Evolutionary conservation across 139 green algal genomes (phyloP).

Genomic region (Micromonas pusilla): DNA sequence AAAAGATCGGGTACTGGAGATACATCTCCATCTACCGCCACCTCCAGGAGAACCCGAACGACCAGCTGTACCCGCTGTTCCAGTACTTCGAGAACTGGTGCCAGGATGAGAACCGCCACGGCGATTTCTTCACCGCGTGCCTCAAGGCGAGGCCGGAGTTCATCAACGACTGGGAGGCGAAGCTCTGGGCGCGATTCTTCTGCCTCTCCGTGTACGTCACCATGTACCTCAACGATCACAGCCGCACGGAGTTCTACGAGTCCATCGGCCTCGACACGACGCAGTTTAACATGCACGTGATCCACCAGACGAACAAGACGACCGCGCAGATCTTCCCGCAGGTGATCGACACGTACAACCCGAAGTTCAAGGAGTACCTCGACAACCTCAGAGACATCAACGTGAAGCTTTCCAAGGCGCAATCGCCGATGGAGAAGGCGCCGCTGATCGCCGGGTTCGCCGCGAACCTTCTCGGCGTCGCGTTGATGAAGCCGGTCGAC

Average conservation of each 20-base stretch:
- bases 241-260: slow-evolving; percentile 84
- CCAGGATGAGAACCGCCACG: slow-evolving; percentile 71
- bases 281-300: slow-evolving; percentile 96
- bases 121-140: slow-evolving; percentile 89
- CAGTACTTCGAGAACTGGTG: slow-evolving; percentile 99
- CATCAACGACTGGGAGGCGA: slow-evolving; percentile 65
- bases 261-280: slow-evolving; percentile 88
- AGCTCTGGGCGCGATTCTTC: slow-evolving; percentile 96
- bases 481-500: slow-evolving; percentile 74
- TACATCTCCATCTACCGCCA: slow-evolving; percentile 94
- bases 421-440: slow-evolving; percentile 49
- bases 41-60: slow-evolving; percentile 90
- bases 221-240: slow-evolving; percentile 99
- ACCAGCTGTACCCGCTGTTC: slow-evolving; percentile 98
- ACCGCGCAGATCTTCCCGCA: slow-evolving; percentile 91
- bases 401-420: slow-evolving; percentile 52
- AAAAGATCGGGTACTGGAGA: slow-evolving; percentile 98
- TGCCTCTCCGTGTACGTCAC: slow-evolving; percentile 97
- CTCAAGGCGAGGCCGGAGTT: slow-evolving; percentile 85
- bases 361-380: slow-evolving; percentile 75
- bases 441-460: slow-evolving; percentile 73
- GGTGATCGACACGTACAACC: slow-evolving; percentile 75
- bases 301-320: slow-evolving; percentile 94
- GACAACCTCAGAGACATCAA: slow-evolving; percentile 78
- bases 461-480: slow-evolving; percentile 64